phyloP scores from a whole-genome alignment of 352 stramenopile genomes.

The Peronospora destructor region DNA sequence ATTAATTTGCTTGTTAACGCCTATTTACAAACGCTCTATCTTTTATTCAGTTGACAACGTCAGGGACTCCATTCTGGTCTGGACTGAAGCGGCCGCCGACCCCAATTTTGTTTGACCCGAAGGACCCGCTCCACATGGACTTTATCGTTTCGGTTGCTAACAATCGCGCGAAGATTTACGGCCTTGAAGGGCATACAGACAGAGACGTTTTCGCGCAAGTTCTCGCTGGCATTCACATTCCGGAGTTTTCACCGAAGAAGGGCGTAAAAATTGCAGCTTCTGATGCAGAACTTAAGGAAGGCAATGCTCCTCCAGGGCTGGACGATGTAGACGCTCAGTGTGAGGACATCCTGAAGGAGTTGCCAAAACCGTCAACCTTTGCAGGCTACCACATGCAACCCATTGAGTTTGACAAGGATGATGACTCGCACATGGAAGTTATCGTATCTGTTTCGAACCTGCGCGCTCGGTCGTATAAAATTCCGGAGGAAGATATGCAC shows the following conservation, averaged over 20 bases:
- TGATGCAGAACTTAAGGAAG: slow-evolving; percentile 95
- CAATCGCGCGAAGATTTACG: slow-evolving; percentile 92
- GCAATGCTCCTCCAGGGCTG: slow-evolving; percentile 23
- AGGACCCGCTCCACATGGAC: slow-evolving; percentile 90
- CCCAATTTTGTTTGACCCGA: slow-evolving; percentile 88
- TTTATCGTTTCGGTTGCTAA: slow-evolving; percentile 95
- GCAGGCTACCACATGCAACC: slow-evolving; percentile 87
- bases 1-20: slow-evolving; percentile 2
- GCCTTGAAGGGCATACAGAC: slow-evolving; percentile 70
- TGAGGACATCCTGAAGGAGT: slow-evolving; percentile 64
- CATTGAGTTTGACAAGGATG: slow-evolving; percentile 99
- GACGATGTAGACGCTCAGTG: slow-evolving; percentile 74
- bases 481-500: slow-evolving; percentile 96
- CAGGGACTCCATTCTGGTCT: slow-evolving; percentile 98
- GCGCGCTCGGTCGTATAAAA: slow-evolving; percentile 96
- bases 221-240: slow-evolving; percentile 86
- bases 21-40: background rate
- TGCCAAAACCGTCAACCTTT: slow-evolving; percentile 81
- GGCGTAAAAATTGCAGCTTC: slow-evolving; percentile 97
- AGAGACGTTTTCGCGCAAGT: slow-evolving; percentile 58
- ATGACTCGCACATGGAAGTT: slow-evolving; percentile 97
- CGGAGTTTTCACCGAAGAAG: slow-evolving; percentile 89
- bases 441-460: slow-evolving; percentile 96
- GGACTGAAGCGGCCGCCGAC: slow-evolving; percentile 95
- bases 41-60: slow-evolving; percentile 81